Percentiles rank a stretch among this genome's conserved stretches.
These are phyloP conservation scores for Sphagnum fallax DNA, from an alignment of 228 moss, liverwort and hornwort species.

Conservation along the genomic window DNA sequence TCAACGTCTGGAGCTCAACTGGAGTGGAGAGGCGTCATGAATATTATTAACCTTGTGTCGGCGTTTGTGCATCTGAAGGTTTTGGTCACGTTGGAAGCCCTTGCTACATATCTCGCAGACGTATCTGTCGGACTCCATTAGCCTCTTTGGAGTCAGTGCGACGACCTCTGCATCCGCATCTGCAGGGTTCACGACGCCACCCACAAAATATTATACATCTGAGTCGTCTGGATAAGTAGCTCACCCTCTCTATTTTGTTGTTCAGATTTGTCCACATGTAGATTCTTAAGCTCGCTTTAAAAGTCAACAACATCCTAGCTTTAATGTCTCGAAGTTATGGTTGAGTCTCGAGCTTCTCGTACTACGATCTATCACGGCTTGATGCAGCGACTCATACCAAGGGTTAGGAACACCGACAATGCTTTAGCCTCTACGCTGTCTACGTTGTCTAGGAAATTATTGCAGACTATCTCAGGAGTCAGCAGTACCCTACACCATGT, in stretches of 20 bases:
- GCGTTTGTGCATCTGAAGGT: slow-evolving; percentile 10
- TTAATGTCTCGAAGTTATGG: too few relatives aligned
- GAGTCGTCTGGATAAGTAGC: background rate
- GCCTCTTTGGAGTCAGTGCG: slow-evolving; percentile 29
- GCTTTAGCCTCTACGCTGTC: background rate
- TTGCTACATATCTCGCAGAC: slow-evolving; percentile 34
- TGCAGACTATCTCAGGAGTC: background rate
- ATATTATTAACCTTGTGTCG: slow-evolving; percentile 37
- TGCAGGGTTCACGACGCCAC: slow-evolving; percentile 6
- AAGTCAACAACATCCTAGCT: too few relatives aligned
- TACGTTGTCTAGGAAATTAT: background rate
- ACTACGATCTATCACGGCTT: too few relatives aligned
- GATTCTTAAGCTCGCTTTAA: too few relatives aligned
- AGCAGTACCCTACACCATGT: background rate
- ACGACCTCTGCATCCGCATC: slow-evolving; percentile 40
- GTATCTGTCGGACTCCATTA: slow-evolving; percentile 43
- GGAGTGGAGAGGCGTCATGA: slow-evolving; percentile 21
- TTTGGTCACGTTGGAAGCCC: too few relatives aligned
- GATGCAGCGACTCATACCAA: too few relatives aligned
- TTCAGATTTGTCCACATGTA: too few relatives aligned
- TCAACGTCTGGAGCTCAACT: too few relatives aligned
- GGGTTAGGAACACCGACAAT: too few relatives aligned
- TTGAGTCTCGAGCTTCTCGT: too few relatives aligned
- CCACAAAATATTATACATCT: background rate
- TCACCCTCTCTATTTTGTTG: too few relatives aligned